Percentiles rank a stretch among this genome's conserved stretches.
Evolutionary conservation across 2,329 filamentous ascomycete genomes (phyloP).

Genomic region (Corinectria fuckeliana): DNA sequence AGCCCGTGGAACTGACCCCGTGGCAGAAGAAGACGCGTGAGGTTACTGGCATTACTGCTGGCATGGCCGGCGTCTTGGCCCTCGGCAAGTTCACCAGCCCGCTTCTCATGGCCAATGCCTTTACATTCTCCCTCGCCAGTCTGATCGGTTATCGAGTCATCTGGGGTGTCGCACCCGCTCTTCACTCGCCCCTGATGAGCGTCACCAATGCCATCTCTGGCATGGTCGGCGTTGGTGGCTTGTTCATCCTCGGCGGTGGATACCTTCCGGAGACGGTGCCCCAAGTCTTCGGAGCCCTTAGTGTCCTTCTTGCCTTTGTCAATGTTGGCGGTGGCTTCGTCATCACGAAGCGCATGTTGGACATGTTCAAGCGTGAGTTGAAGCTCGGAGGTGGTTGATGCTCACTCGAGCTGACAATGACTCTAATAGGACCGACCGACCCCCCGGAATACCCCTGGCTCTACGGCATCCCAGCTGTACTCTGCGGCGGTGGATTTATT

Average conservation of each 20-base stretch:
- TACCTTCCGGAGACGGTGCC: slow-evolving; percentile 79
- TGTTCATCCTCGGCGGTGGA: slow-evolving; percentile 88
- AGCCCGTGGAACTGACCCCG: slow-evolving; percentile 73
- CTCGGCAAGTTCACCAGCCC: slow-evolving; percentile 83
- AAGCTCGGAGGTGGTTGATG: background rate
- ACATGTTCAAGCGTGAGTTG: slow-evolving; percentile 79
- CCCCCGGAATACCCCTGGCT: slow-evolving; percentile 89
- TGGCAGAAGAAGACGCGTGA: slow-evolving; percentile 82
- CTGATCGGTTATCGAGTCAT: slow-evolving; percentile 88
- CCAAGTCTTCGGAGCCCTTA: slow-evolving; percentile 77
- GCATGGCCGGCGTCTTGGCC: slow-evolving; percentile 76
- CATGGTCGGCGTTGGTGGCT: slow-evolving; percentile 87
- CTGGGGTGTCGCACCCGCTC: slow-evolving; percentile 82
- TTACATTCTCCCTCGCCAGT: slow-evolving; percentile 83
- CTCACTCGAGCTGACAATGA: slow-evolving; percentile 17
- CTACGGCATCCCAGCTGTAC: slow-evolving; percentile 75
- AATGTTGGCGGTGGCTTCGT: slow-evolving; percentile 90
- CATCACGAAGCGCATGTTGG: slow-evolving; percentile 91
- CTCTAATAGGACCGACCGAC: slow-evolving; percentile 70
- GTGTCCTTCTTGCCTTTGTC: slow-evolving; percentile 84
- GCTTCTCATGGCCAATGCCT: slow-evolving; percentile 86
- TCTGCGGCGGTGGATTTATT: slow-evolving; percentile 83
- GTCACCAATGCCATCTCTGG: slow-evolving; percentile 93
- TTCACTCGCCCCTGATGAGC: slow-evolving; percentile 90
- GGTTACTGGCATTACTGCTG: slow-evolving; percentile 75